A percentile compares a stretch with the other conserved stretches of the same genome.
These are phyloP conservation scores for Colletotrichum melonis DNA, from an alignment of 2,329 filamentous ascomycete species.

Conservation along the genomic window DNA sequence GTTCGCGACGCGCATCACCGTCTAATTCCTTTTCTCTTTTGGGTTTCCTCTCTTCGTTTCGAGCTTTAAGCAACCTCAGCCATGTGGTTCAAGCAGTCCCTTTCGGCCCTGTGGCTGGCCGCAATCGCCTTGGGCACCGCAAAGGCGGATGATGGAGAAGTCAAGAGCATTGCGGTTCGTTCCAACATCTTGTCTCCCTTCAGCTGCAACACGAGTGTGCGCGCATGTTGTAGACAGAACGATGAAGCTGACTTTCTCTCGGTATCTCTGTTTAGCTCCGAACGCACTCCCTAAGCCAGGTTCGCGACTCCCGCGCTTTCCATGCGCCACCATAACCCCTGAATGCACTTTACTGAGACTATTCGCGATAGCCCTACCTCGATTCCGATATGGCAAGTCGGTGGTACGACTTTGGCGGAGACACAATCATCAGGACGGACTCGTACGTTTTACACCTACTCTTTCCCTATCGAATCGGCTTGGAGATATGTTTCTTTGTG, in stretches of 20 bases:
- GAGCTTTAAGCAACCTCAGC: slow-evolving; percentile 39
- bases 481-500: too few relatives aligned
- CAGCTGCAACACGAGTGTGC: neutral
- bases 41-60: slow-evolving; percentile 18
- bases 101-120: slow-evolving; percentile 61
- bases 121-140: slow-evolving; percentile 61
- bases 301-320: slow-evolving; percentile 46
- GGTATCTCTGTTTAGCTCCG: slow-evolving; percentile 69
- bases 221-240: neutral
- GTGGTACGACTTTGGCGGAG: slow-evolving; percentile 99
- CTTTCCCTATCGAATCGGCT: neutral
- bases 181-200: neutral
- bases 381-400: slow-evolving; percentile 98
- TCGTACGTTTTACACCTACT: slow-evolving; percentile 59
- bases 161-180: slow-evolving; percentile 64
- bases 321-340: slow-evolving; percentile 6
- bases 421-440: slow-evolving; percentile 83
- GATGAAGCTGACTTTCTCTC: slow-evolving; percentile 32
- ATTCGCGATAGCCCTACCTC: slow-evolving; percentile 80
- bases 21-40: slow-evolving; percentile 15
- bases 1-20: neutral
- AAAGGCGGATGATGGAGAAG: slow-evolving; percentile 56
- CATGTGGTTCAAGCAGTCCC: slow-evolving; percentile 59
- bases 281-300: slow-evolving; percentile 85
- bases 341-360: slow-evolving; percentile 26